Evolutionary conservation across 805 yeast genomes (phyloP).

Genomic region (Candida palmyrensis): DNA sequence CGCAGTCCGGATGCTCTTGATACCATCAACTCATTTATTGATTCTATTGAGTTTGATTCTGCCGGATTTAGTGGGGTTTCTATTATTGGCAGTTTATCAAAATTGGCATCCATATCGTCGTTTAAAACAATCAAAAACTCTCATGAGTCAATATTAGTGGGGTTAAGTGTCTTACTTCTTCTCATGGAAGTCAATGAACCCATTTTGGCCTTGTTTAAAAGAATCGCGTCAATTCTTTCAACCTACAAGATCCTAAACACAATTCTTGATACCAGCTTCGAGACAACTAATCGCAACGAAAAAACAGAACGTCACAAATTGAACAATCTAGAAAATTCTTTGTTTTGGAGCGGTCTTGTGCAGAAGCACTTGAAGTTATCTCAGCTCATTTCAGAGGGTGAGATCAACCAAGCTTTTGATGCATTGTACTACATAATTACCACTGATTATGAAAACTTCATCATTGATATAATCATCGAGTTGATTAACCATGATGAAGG

Average conservation of each 20-base stretch:
- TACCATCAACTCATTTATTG: slow-evolving; percentile 16
- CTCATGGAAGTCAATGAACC: slow-evolving; percentile 28
- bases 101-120: slow-evolving; percentile 16
- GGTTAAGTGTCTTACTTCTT: slow-evolving; percentile 24
- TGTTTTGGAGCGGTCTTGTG: slow-evolving; percentile 27
- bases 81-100: slow-evolving; percentile 17
- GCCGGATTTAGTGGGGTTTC: background rate
- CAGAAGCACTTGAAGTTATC: slow-evolving; percentile 13
- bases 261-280: slow-evolving; percentile 23
- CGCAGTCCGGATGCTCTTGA: slow-evolving; percentile 21
- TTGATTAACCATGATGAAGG: slow-evolving; percentile 28
- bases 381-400: slow-evolving; percentile 11
- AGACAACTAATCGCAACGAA: background rate
- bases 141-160: slow-evolving; percentile 26
- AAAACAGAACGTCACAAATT: slow-evolving; percentile 9
- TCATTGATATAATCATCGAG: slow-evolving; percentile 30
- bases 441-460: slow-evolving; percentile 21
- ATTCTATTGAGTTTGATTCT: slow-evolving; percentile 11
- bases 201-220: slow-evolving; percentile 18
- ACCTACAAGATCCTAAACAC: slow-evolving; percentile 18
- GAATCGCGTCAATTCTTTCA: slow-evolving; percentile 18
- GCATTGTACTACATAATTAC: slow-evolving; percentile 16
- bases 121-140: slow-evolving; percentile 23
- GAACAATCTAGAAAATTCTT: slow-evolving; percentile 19
- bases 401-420: slow-evolving; percentile 23